Evolutionary conservation across 257 asterid genomes (phyloP).

Genomic region (Ilex asprella): DNA sequence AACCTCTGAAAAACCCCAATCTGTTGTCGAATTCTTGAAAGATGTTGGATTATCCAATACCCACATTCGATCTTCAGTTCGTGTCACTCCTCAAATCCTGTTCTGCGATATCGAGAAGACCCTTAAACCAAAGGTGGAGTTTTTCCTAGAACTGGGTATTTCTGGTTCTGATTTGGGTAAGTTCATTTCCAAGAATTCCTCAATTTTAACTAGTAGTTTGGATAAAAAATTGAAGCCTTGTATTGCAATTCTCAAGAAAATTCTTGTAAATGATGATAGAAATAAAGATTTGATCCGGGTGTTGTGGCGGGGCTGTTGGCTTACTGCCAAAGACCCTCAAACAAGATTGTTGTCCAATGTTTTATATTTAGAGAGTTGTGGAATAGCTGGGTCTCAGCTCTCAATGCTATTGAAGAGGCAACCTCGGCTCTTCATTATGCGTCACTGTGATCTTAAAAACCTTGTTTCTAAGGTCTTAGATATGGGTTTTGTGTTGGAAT

Average conservation of each 20-base stretch:
- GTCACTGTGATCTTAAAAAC: slow-evolving; percentile 10
- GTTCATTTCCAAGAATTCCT: slow-evolving; percentile 16
- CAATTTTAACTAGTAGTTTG: slow-evolving; percentile 18
- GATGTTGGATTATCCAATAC: slow-evolving; percentile 18
- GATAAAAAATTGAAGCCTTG: slow-evolving; percentile 20
- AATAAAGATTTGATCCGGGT: slow-evolving; percentile 12
- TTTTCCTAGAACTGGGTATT: slow-evolving; percentile 31
- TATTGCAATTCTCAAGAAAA: slow-evolving; percentile 8
- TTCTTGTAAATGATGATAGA: slow-evolving; percentile 14
- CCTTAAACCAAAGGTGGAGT: slow-evolving; percentile 25
- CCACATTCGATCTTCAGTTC: slow-evolving; percentile 15
- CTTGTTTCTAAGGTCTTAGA: slow-evolving; percentile 18
- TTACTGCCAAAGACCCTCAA: not conserved
- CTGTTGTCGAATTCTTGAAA: slow-evolving; percentile 6
- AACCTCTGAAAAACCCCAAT: slow-evolving; percentile 12
- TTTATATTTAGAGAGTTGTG: slow-evolving; percentile 22
- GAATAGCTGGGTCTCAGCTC: slow-evolving; percentile 25
- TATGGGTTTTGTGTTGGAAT: slow-evolving; percentile 24
- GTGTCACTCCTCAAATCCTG: slow-evolving; percentile 12
- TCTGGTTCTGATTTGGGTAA: slow-evolving; percentile 18
- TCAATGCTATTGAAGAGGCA: slow-evolving; percentile 16
- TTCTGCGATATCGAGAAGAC: slow-evolving; percentile 18
- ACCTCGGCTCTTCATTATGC: slow-evolving; percentile 18
- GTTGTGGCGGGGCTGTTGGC: slow-evolving; percentile 17
- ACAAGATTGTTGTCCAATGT: slow-evolving; percentile 18